A percentile compares a stretch with the other conserved stretches of the same genome.
Conservation (phyloP, 306 rosid species). For the Malus orientalis region DNA sequence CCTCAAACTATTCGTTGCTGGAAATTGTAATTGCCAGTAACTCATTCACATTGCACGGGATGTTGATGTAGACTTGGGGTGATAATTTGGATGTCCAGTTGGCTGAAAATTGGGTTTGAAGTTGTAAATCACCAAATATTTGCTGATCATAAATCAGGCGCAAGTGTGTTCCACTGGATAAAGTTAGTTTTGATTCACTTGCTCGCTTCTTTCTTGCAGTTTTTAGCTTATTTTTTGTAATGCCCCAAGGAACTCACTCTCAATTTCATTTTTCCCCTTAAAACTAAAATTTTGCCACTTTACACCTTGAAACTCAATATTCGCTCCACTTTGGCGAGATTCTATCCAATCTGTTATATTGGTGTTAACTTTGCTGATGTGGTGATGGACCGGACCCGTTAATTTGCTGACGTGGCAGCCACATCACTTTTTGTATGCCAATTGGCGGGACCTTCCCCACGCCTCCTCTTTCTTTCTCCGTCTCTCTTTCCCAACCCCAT, state of each 20-base stretch:
- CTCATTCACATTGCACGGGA: not conserved
- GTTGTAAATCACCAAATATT: not conserved
- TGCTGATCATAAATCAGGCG: not conserved
- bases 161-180: not conserved
- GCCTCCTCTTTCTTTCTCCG: too few relatives aligned
- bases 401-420: too few relatives aligned
- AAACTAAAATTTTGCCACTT: too few relatives aligned
- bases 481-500: too few relatives aligned
- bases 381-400: too few relatives aligned
- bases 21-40: not conserved
- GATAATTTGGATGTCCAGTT: not conserved
- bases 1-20: not conserved
- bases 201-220: not conserved
- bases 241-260: fast-evolving
- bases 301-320: too few relatives aligned
- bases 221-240: not conserved
- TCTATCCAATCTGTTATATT: too few relatives aligned
- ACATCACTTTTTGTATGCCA: too few relatives aligned
- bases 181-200: not conserved
- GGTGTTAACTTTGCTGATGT: too few relatives aligned
- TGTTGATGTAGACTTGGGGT: not conserved
- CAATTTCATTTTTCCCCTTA: too few relatives aligned
- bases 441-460: too few relatives aligned
- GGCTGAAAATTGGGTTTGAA: not conserved
- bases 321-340: too few relatives aligned